Evolutionary conservation across 2,329 filamentous ascomycete species (phyloP), one percentile per base, ranked within the genome.

Genomic region (Phyllosticta citrichinensis): DNA sequence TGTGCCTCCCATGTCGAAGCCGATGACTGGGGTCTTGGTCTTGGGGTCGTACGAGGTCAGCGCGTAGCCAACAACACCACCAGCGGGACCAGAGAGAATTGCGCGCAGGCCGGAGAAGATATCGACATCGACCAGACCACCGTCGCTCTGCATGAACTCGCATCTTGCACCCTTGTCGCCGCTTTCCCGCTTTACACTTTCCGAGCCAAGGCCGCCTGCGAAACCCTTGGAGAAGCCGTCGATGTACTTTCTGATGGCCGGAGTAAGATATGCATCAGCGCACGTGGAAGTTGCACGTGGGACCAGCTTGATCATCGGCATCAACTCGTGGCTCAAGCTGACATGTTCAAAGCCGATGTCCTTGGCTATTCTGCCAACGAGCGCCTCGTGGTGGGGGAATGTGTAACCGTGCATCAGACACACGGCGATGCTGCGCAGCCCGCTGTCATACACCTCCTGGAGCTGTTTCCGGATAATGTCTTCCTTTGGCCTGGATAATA

Each of bases 1-100:
- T 0, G 92, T 97, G 11, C 92, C 92, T 47, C 91, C 91, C 92
- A 97, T 97, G 67, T 97, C 92, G 68, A 97, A 97, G 0, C 92
- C 92, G 68, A 97, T 96, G 3, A 97, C 88, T 0, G 91, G 91
- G 0, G 84, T 90, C 69, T 86, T 89, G 3, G 90, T 94, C 57
- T 87, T 79, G 0, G 87, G 82, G 65, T 97, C 92, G 71, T 94
- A 97, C 1, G 88, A 94, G 0, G 93, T 97, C 20, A 93, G 84
- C 19, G 92, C 91, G 72, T 96, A 96, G 3, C 92, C 92, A 0
- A 96, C 91, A 0, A 96, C 92, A 51, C 92, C 92, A 33, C 91
- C 92, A n/a, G 92, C 92, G 1, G 92, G 92, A 0, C 92, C 92
- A 0, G 90, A 95, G 2, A 97, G 72, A 62, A 97, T 95, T 2